phyloP scores from a whole-genome alignment of 805 yeast species.

The Blastobotrys terrestris region DNA sequence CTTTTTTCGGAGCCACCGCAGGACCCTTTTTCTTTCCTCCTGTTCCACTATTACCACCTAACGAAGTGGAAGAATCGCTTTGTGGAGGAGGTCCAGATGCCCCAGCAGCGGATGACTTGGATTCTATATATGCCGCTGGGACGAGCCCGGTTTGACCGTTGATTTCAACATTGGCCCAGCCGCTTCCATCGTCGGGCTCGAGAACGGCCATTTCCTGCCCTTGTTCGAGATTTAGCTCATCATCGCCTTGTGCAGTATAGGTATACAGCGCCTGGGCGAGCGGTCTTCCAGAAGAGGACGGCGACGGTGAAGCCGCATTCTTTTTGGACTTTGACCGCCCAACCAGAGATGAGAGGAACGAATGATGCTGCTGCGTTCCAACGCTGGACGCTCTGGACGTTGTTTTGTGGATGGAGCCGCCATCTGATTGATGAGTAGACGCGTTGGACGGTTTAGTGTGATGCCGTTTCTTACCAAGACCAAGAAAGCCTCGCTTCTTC shows the following conservation, averaged over 20 bases:
- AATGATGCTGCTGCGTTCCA: conserved; percentile 1
- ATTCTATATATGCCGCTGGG: conserved; percentile 72
- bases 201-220: conserved; percentile 59
- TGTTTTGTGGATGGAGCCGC: conserved; percentile 3
- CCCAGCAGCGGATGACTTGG: conserved; percentile 19
- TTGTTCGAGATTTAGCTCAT: conserved; percentile 57
- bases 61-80: conserved; percentile 1
- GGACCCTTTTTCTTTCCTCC: conserved; percentile 54
- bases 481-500: conserved; percentile 54
- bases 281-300: conserved; percentile 6
- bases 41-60: conserved; percentile 5
- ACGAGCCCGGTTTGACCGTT: conserved; percentile 62
- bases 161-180: conserved; percentile 74
- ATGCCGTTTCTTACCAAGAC: conserved; percentile 32
- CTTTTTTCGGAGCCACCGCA: conserved; percentile 71
- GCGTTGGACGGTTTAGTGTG: background rate
- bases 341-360: conserved; percentile 14
- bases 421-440: conserved; percentile 2
- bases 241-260: conserved; percentile 65
- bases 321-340: conserved; percentile 9
- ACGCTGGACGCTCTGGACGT: conserved; percentile 5
- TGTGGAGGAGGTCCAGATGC: conserved; percentile 19
- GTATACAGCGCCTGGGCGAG: conserved; percentile 52
- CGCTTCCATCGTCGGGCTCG: conserved; percentile 78
- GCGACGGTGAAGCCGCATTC: background rate